Evolutionary conservation across 345 rosid species (phyloP), one percentile per base, ranked within the genome.

Genomic region (Cochlearia excelsa): DNA sequence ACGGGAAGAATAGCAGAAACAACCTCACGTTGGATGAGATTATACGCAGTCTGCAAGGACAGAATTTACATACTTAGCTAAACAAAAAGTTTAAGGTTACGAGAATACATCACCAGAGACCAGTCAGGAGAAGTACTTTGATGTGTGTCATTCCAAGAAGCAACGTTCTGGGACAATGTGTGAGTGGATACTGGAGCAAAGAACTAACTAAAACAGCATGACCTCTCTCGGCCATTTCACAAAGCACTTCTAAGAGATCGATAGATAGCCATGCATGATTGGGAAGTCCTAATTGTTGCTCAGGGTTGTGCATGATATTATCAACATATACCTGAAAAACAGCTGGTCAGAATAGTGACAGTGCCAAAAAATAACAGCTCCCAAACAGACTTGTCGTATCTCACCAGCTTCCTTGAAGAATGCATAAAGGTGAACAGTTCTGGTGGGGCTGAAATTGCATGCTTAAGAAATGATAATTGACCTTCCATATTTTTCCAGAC

Each of bases 141-240:
- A 83, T 47, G 71, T 83, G 94, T 33, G 94, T 71, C 86, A 92
- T 76, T 69, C 95, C 97, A 40, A 92, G 82, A 65, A 92, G 97
- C 76, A 88, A 77, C 37, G 88, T 69, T 77, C 84, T 96, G 28
- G 99, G 95, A 66, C 92, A 93, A 64, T 84, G 81, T 31, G 66
- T 52, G 35, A 93, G 88, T 51, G 97, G 96, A 77, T 80, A 81
- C 59, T 85, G 80, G 16, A 93, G 89, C 82, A 93, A 73, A 40
- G 76, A 69, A 50, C 76, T 82, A 59, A 89, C 84, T 69, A 71
- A 64, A 68, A 66, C 75, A 63, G 86, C 67, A 49, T 87, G 87
- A 55, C 99, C 99, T 72, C 78, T 81, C 79, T 93, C 97, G 59
- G 94, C 86, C 54, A 93, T 77, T 74, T 93, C 86, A 70, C 99